Base-by-base conservation (phyloP, 129 eudicot species). In the Pseudognaphalium luteoalbum region DNA sequence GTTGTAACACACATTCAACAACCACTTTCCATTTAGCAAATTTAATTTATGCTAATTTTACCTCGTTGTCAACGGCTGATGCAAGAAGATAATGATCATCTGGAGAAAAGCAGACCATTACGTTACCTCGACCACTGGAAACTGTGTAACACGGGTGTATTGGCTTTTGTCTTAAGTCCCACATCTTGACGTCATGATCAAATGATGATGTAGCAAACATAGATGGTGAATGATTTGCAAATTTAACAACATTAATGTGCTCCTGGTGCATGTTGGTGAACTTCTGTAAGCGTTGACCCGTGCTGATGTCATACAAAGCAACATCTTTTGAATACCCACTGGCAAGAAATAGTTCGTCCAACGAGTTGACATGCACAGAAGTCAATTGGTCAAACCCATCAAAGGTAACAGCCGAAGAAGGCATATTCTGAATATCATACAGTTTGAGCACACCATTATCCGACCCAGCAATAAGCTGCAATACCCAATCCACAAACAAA, bases 21-120 rank as follows among this genome's bases (percentile, higher is more conserved):
- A 34, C 51, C n/a, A 71, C 50, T 12, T 7, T 65, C 69, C 22
- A 70, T 22, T 33, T 29, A 32, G 8, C 47, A 54, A 2, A n/a
- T 47, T 19, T 19, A 5, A 37, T 50, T 37, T 67, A 7, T n/a
- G 32, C 8, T 14, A 20, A 68, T 15, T 52, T 78, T 82, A 93
- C 98, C 98, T 93, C 98, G 67, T 93, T 93, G 76, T 93, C 99
- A 83, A 94, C 89, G 50, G 99, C 93, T 51, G 99, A 94, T 19
- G 82, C 96, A 71, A 94, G 97, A 80, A 94, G 92, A 82, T 89
- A 94, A 70, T 91, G 92, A 80, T 94, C 99, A 64, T 94, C 99
- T 0, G 93, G 98, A 32, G 99, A 94, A 80, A 94, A 94, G 83
- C 98, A 93, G 52, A 87, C 98, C 97, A 93, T 93, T 30, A 93